These are phyloP conservation scores for Aureobasidium melanogenum DNA, from an alignment of 2,329 filamentous ascomycete genomes.

Conservation along the genomic window DNA sequence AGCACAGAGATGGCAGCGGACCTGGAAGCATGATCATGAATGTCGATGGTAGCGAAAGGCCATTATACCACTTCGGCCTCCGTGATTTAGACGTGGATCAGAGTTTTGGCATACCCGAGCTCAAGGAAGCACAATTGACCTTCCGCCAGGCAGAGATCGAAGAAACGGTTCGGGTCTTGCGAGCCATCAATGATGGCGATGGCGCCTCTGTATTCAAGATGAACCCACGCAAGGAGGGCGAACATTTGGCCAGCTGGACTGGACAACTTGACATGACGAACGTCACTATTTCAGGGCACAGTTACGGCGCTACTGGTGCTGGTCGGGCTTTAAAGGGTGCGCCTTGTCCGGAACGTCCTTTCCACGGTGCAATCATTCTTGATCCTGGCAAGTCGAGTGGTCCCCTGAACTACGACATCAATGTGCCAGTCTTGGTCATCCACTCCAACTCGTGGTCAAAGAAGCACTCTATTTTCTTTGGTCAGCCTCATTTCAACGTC, in stretches of 20 bases:
- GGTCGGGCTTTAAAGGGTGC: slow-evolving; percentile 50
- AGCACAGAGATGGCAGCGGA: slow-evolving; percentile 39
- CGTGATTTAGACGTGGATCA: slow-evolving; percentile 15
- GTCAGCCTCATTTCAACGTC: slow-evolving; percentile 55
- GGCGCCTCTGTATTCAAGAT: slow-evolving; percentile 26
- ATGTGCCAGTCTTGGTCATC: slow-evolving; percentile 51
- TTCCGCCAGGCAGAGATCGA: slow-evolving; percentile 38
- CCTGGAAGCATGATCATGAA: slow-evolving; percentile 35
- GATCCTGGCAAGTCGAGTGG: slow-evolving; percentile 60
- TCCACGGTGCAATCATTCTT: slow-evolving; percentile 51
- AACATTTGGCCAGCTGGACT: slow-evolving; percentile 41
- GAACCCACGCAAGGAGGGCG: slow-evolving; percentile 43
- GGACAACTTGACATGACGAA: slow-evolving; percentile 46
- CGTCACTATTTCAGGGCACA: slow-evolving; percentile 54
- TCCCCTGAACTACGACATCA: slow-evolving; percentile 50
- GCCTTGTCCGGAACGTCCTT: slow-evolving; percentile 34
- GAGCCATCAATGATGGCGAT: slow-evolving; percentile 30
- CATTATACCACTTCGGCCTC: background rate
- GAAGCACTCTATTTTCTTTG: slow-evolving; percentile 49
- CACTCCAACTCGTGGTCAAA: slow-evolving; percentile 59
- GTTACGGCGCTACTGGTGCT: slow-evolving; percentile 57
- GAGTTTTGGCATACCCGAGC: slow-evolving; percentile 20
- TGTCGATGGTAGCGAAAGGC: slow-evolving; percentile 22
- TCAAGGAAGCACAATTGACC: slow-evolving; percentile 35
- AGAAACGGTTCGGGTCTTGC: slow-evolving; percentile 35